These are phyloP conservation scores for Podospora tetraspora DNA, from an alignment of 495 filamentous ascomycete species.

Conservation along the genomic window DNA sequence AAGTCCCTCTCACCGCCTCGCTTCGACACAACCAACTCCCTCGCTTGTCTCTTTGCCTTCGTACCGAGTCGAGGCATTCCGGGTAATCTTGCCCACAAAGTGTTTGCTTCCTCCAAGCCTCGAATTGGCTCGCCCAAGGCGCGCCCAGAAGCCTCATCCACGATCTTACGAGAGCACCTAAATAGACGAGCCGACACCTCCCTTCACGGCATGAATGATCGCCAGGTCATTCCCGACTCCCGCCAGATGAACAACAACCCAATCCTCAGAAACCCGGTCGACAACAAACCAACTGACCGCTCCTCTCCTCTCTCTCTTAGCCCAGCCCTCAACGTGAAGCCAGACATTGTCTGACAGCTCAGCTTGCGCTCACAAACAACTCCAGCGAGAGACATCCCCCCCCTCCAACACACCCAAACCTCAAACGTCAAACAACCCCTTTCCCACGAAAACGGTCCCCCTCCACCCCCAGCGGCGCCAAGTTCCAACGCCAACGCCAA, in stretches of 20 bases:
- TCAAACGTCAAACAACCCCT: neutral
- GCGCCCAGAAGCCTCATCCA: neutral
- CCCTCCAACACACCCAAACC: neutral
- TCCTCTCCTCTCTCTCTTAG: neutral
- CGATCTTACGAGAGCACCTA: neutral
- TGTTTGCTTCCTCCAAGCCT: neutral
- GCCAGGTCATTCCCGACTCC: neutral
- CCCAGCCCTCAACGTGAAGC: neutral
- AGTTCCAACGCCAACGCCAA: neutral
- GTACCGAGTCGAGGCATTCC: neutral
- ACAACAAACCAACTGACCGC: neutral
- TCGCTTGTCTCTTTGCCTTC: neutral
- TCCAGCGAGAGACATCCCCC: neutral
- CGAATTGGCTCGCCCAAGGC: neutral
- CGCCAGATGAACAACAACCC: neutral
- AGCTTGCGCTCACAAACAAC: neutral
- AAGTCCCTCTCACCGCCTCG: neutral
- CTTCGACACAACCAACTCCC: neutral
- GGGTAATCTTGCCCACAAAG: neutral
- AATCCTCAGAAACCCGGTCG: neutral
- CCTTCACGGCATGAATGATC: constrained; percentile 5
- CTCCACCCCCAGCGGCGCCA: too few relatives aligned
- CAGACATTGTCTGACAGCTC: neutral
- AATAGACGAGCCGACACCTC: neutral
- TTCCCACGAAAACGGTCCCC: neutral